Evolutionary conservation across 805 yeast species (phyloP).

Genomic region (Deakozyma indianensis): DNA sequence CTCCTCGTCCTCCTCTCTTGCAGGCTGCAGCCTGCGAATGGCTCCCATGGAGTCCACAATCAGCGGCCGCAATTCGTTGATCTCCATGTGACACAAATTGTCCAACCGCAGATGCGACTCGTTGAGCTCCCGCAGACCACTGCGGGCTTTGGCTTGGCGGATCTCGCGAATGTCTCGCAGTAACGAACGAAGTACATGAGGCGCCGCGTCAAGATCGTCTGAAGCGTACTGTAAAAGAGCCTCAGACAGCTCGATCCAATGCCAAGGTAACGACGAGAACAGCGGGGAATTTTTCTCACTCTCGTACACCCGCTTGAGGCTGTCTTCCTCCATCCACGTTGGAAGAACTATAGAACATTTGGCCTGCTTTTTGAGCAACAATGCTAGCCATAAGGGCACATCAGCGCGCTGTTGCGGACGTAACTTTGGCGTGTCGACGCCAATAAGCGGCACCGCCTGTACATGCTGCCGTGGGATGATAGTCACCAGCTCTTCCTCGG

Average conservation of each 20-base stretch:
- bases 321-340: slow-evolving; percentile 52
- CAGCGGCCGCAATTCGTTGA: slow-evolving; percentile 79
- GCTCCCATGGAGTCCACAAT: slow-evolving; percentile 70
- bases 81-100: slow-evolving; percentile 69
- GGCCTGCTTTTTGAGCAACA: slow-evolving; percentile 67
- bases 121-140: slow-evolving; percentile 65
- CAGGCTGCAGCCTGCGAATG: slow-evolving; percentile 40
- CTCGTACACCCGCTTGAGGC: slow-evolving; percentile 43
- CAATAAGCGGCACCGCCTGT: slow-evolving; percentile 50
- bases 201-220: slow-evolving; percentile 66
- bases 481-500: slow-evolving; percentile 62
- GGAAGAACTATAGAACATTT: slow-evolving; percentile 82
- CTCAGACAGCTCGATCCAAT: slow-evolving; percentile 77
- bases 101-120: slow-evolving; percentile 73
- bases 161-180: slow-evolving; percentile 79
- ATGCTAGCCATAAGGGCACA: slow-evolving; percentile 81
- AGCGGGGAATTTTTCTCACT: slow-evolving; percentile 46
- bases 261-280: slow-evolving; percentile 58
- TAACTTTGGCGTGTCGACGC: slow-evolving; percentile 44
- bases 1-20: slow-evolving; percentile 10
- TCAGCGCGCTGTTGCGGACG: slow-evolving; percentile 52
- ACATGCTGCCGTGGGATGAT: slow-evolving; percentile 69
- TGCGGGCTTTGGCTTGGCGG: slow-evolving; percentile 63
- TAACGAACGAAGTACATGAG: slow-evolving; percentile 52
- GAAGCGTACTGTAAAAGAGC: slow-evolving; percentile 53